Conservation (phyloP, 75 land plant genomes). For the Larix kaempferi region DNA sequence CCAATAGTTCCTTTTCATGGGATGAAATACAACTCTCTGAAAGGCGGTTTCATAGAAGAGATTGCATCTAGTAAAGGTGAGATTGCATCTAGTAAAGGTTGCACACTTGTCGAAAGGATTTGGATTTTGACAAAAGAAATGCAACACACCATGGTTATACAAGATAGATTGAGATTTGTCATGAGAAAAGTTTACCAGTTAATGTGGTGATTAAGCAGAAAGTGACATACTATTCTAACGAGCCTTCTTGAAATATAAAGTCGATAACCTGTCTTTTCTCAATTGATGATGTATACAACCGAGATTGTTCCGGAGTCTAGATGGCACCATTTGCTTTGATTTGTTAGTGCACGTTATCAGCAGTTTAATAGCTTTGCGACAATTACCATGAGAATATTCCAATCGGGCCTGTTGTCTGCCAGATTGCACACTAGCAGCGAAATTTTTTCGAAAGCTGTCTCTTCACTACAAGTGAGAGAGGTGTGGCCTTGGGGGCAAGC, state of each 20-base stretch:
- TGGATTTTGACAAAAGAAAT: constrained; percentile 30
- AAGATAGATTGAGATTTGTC: constrained; percentile 71
- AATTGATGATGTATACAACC: constrained; percentile 85
- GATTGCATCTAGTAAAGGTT: constrained; percentile 62
- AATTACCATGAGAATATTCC: too few relatives aligned
- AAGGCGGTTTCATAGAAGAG: constrained; percentile 80
- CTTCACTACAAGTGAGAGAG: too few relatives aligned
- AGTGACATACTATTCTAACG: constrained; percentile 29
- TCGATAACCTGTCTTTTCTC: constrained; percentile 57
- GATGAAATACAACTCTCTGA: constrained; percentile 92
- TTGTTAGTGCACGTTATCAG: too few relatives aligned
- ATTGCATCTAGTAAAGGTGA: constrained; percentile 35
- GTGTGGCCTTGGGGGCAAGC: too few relatives aligned
- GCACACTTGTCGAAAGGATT: constrained; percentile 68
- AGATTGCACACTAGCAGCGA: too few relatives aligned
- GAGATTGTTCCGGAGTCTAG: constrained; percentile 72
- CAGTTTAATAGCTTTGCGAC: too few relatives aligned
- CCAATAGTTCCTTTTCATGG: constrained; percentile 68
- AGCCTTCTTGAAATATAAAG: constrained; percentile 67
- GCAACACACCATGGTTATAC: constrained; percentile 86
- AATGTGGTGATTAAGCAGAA: constrained; percentile 43
- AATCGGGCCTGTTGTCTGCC: too few relatives aligned
- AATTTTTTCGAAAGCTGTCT: too few relatives aligned
- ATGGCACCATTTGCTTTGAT: constrained; percentile 46
- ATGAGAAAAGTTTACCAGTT: constrained; percentile 58